A percentile compares a stretch with the other conserved stretches of the same genome.
phyloP scores from a whole-genome alignment of 768 basidiomycete genomes.

The Tylopilus rubrobrunneus region DNA sequence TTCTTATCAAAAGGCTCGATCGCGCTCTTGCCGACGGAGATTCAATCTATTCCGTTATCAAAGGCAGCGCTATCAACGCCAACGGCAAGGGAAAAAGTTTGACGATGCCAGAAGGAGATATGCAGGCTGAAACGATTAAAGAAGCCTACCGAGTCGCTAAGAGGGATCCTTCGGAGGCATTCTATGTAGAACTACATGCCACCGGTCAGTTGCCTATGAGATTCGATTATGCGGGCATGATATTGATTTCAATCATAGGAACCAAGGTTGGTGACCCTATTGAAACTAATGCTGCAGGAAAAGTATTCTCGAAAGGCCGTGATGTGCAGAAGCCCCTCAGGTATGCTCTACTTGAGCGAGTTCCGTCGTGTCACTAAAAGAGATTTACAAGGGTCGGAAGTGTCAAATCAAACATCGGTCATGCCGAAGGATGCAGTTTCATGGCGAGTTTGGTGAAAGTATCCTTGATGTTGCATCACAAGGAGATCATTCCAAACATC shows the following conservation, averaged over 20 bases:
- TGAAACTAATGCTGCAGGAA: constrained; percentile 48
- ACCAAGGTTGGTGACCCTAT: constrained; percentile 48
- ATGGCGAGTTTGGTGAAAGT: constrained; percentile 34
- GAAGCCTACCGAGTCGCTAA: constrained; percentile 29
- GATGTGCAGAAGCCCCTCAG: constrained; percentile 16
- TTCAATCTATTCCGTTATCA: constrained; percentile 28
- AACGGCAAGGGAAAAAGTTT: constrained; percentile 33
- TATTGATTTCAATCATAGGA: constrained; percentile 10
- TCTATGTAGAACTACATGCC: constrained; percentile 49
- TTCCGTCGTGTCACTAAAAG: neutral
- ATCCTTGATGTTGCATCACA: constrained; percentile 30
- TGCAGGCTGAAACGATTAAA: constrained; percentile 32
- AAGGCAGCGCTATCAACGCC: constrained; percentile 32
- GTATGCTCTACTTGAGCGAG: neutral
- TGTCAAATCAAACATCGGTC: constrained; percentile 25
- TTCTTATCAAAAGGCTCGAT: constrained; percentile 34
- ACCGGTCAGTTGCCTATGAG: constrained; percentile 31
- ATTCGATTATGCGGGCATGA: neutral
- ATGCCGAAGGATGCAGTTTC: constrained; percentile 31
- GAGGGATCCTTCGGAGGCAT: constrained; percentile 37
- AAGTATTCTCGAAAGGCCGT: constrained; percentile 27
- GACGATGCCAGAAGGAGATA: constrained; percentile 34
- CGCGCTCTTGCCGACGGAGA: constrained; percentile 30
- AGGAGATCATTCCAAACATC: constrained; percentile 27
- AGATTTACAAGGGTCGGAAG: constrained; percentile 22